Conservation (phyloP, 768 basidiomycete genomes). For the Neoboletus magnificus region DNA sequence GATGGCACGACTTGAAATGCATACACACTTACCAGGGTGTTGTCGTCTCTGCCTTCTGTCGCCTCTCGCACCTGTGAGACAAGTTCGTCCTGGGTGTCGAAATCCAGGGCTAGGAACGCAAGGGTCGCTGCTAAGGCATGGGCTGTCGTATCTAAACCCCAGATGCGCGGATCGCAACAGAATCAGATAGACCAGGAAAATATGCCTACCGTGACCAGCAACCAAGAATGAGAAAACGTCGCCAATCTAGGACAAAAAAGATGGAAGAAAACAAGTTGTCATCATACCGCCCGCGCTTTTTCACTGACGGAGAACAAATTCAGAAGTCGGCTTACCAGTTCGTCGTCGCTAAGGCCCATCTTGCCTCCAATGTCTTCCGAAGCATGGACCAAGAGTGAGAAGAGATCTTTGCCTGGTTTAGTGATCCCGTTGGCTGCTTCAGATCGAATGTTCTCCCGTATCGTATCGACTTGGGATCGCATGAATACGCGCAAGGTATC, state of each 20-base stretch:
- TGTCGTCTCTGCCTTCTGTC: slow-evolving; percentile 15
- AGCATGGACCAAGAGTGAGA: slow-evolving; percentile 16
- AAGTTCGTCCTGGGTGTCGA: slow-evolving; percentile 32
- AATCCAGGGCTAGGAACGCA: slow-evolving; percentile 28
- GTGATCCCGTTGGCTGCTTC: not conserved
- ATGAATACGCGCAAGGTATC: slow-evolving; percentile 16
- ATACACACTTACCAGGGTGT: slow-evolving; percentile 13
- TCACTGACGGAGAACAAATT: not conserved
- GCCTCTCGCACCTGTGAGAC: slow-evolving; percentile 27
- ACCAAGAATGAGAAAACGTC: slow-evolving; percentile 50
- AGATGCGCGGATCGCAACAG: not conserved
- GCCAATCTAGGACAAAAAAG: slow-evolving; percentile 38
- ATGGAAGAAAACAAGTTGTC: not conserved
- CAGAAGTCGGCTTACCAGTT: slow-evolving; percentile 10
- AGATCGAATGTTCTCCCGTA: slow-evolving; percentile 4
- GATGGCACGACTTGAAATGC: not conserved
- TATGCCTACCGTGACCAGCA: slow-evolving; percentile 50
- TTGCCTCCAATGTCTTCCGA: slow-evolving; percentile 16
- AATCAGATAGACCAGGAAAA: not conserved
- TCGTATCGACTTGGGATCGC: slow-evolving; percentile 11
- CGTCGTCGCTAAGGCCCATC: slow-evolving; percentile 9
- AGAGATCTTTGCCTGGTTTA: slow-evolving; percentile 5
- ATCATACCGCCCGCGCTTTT: too few species aligned
- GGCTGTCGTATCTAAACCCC: slow-evolving; percentile 28
- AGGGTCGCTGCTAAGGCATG: slow-evolving; percentile 31